A percentile compares a stretch with the other conserved stretches of the same genome.
Evolutionary conservation across 2,329 filamentous ascomycete genomes (phyloP).

Genomic region (Cryphonectria radicalis): DNA sequence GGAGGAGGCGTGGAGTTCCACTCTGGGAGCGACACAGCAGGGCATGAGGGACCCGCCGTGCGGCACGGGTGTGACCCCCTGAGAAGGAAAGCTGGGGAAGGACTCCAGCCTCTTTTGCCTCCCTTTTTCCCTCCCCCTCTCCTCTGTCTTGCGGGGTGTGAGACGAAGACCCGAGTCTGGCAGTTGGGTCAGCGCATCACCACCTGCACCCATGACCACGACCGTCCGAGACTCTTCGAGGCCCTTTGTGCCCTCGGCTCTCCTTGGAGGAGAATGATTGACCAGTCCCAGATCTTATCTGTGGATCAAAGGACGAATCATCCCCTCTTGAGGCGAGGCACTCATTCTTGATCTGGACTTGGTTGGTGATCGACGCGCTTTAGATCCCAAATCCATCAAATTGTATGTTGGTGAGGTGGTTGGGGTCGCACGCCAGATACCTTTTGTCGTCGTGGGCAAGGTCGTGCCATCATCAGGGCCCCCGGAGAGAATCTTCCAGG

Average conservation of each 20-base stretch:
- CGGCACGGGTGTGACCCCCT: background rate
- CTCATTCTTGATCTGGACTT: background rate
- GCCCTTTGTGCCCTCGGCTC: background rate
- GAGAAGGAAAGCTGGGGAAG: slow-evolving; percentile 5
- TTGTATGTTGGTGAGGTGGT: background rate
- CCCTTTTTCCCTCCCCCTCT: background rate
- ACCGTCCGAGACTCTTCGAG: background rate
- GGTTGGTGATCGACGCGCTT: background rate
- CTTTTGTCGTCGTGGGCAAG: background rate
- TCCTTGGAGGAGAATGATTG: background rate
- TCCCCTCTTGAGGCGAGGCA: background rate
- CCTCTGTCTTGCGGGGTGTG: background rate
- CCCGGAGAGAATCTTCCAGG: background rate
- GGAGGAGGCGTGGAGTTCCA: background rate
- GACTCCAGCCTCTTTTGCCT: background rate
- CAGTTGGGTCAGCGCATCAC: background rate
- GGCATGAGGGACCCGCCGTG: background rate
- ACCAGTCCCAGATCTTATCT: background rate
- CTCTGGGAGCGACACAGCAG: background rate
- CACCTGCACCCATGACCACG: background rate
- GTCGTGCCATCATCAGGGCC: background rate
- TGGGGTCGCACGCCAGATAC: background rate
- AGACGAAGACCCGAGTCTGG: background rate
- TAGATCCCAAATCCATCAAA: background rate
- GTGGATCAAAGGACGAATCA: background rate